Conservation (phyloP, 2,329 filamentous ascomycete genomes). For the Dactylellina sp. region DNA sequence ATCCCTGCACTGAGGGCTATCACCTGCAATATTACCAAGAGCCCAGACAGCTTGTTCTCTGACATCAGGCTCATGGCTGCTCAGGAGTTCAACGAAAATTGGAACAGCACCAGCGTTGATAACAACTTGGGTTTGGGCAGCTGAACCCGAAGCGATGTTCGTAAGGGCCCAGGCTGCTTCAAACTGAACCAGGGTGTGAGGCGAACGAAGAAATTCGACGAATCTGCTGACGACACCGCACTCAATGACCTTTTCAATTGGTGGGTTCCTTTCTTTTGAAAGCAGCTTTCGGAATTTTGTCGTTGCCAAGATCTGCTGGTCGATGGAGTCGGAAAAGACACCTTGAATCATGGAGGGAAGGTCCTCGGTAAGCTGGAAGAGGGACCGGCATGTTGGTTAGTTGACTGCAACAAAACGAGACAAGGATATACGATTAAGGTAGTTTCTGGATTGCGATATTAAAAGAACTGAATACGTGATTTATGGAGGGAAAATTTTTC, state of each 20-base stretch:
- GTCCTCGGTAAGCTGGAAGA: slow-evolving; percentile 87
- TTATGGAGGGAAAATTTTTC: no score
- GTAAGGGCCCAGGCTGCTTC: slow-evolving; percentile 99
- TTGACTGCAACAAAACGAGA: slow-evolving; percentile 3
- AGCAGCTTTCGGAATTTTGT: slow-evolving; percentile 98
- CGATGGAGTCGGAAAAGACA: slow-evolving; percentile 98
- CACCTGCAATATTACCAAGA: slow-evolving; percentile 96
- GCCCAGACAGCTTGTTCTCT: slow-evolving; percentile 99
- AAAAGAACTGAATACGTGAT: no score
- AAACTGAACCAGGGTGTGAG: slow-evolving; percentile 97
- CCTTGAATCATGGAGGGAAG: slow-evolving; percentile 97
- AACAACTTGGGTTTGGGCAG: slow-evolving; percentile 96
- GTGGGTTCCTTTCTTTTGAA: slow-evolving; percentile 98
- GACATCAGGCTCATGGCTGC: slow-evolving; percentile 96
- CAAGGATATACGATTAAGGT: no score
- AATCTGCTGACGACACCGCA: slow-evolving; percentile 97
- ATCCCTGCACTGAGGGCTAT: slow-evolving; percentile 96
- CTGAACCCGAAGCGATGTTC: slow-evolving; percentile 98
- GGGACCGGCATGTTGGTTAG: slow-evolving; percentile 45
- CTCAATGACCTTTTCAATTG: slow-evolving; percentile 99
- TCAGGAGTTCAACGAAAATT: slow-evolving; percentile 96
- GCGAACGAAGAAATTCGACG: slow-evolving; percentile 96
- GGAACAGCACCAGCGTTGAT: slow-evolving; percentile 98
- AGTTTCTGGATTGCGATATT: no score
- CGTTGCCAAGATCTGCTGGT: slow-evolving; percentile 94